These are phyloP conservation scores for Hericium coralloides DNA, from an alignment of 768 basidiomycete genomes.

Conservation along the genomic window DNA sequence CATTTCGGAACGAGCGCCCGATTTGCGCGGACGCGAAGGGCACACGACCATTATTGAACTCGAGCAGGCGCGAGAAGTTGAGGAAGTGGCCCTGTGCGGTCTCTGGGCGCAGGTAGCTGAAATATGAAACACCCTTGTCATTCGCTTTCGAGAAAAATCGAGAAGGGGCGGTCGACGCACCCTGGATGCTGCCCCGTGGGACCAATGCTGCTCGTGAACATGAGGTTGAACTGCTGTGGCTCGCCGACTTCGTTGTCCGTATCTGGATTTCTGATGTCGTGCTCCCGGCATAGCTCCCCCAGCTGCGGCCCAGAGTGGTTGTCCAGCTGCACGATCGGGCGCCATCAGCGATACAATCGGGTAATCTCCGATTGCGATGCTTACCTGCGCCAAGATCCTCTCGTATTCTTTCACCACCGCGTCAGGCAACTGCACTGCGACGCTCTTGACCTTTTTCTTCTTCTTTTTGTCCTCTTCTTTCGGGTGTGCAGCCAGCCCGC, in stretches of 20 bases:
- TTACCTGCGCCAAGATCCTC: conserved; percentile 76
- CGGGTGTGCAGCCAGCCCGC: conserved; percentile 58
- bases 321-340: conserved; percentile 54
- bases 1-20: conserved; percentile 93
- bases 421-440: conserved; percentile 67
- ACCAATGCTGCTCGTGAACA: conserved; percentile 97
- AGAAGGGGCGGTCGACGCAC: conserved; percentile 30
- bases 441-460: conserved; percentile 66
- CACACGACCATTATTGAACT: conserved; percentile 94
- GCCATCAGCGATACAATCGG: conserved; percentile 7
- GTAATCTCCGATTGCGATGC: conserved; percentile 17
- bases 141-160: not conserved
- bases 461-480: conserved; percentile 43
- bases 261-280: conserved; percentile 81
- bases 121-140: not conserved
- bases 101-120: conserved; percentile 90
- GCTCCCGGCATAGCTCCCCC: conserved; percentile 73
- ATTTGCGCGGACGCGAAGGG: conserved; percentile 98
- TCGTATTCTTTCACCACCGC: conserved; percentile 72
- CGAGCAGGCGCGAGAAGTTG: conserved; percentile 93
- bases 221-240: conserved; percentile 95
- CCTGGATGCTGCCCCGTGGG: conserved; percentile 96
- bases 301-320: conserved; percentile 88
- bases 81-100: conserved; percentile 99
- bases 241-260: conserved; percentile 89